phyloP scores from a whole-genome alignment of 2,329 filamentous ascomycete genomes.

The Setomelanomma holmii region DNA sequence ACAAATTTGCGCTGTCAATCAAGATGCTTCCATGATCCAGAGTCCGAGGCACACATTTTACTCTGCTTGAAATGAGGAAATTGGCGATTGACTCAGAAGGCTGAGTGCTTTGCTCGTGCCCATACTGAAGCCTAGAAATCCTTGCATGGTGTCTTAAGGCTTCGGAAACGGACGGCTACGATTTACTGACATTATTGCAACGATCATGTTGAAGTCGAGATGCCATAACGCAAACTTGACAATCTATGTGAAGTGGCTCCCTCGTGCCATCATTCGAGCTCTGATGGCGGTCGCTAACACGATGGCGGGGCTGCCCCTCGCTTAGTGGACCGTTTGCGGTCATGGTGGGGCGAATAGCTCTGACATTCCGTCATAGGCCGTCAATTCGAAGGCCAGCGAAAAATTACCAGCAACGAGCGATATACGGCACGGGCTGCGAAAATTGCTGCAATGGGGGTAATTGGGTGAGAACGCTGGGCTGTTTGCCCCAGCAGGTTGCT shows the following conservation, averaged over 20 bases:
- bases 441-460: slow-evolving; percentile 3
- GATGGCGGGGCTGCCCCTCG: slow-evolving; percentile 19
- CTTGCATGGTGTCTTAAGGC: too few relatives aligned
- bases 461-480: background rate
- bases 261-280: background rate
- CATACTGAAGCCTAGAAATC: background rate
- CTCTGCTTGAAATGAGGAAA: too few relatives aligned
- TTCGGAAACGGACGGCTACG: too few relatives aligned
- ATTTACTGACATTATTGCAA: too few relatives aligned
- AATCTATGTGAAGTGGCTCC: slow-evolving; percentile 14
- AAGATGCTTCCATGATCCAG: too few relatives aligned
- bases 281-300: background rate
- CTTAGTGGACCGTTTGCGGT: slow-evolving; percentile 15
- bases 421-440: slow-evolving; percentile 3
- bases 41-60: too few relatives aligned
- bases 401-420: slow-evolving; percentile 5
- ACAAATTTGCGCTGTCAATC: too few relatives aligned
- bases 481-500: slow-evolving; percentile 15
- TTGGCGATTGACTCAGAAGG: too few relatives aligned
- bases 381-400: slow-evolving; percentile 6
- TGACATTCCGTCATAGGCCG: slow-evolving; percentile 15
- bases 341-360: slow-evolving; percentile 19
- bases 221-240: background rate
- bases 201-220: background rate
- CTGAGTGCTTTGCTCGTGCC: too few relatives aligned